Evolutionary conservation across 352 stramenopile species (phyloP), one percentile per base, ranked within the genome.

Genomic region (Phytophthora europaea): DNA sequence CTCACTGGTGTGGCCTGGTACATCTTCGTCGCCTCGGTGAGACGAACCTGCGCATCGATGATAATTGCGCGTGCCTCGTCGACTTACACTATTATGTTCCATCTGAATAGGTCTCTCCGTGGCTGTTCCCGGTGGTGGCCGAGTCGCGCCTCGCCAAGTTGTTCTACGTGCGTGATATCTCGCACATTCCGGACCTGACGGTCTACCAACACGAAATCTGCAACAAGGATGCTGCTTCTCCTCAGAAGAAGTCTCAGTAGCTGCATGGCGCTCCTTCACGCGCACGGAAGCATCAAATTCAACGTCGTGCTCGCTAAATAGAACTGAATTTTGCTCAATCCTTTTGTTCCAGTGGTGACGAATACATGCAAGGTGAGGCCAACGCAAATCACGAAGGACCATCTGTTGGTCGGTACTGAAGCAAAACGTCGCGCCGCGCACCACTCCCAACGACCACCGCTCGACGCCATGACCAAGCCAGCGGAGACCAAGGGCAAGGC

Each of bases 201-300:
- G 76, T 94, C n/a, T 89, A 84, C 72, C 87, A 95, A 59, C 74
- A 94, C 75, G 75, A 93, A 70, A 56, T 87, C n/a, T 91, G 84
- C 63, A 48, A 34, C 15, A 71, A 79, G 33, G 23, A 53, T 68
- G 13, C 31, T 53, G 48, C 73, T 64, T 63, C 48, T 65, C 48
- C 58, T 69, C 64, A 66, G 18, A 79, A 67, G 48, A 82, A 82
- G 63, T 72, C 55, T 28, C 58, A 82, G 71, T 79, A 79, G 36
- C 15, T 75, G 31, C 20, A 22, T 52, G 36, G 20, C 61, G 12
- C 31, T 51, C 26, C 20, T 63, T n/a, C 18, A 10, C 26, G 16
- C 7, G 34, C 20, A 60, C 10, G 40, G 15, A 47, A 20, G 3
- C 38, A 47, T 47, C 5, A 47, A 47, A 47, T 7, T 47, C 38